Evolutionary conservation across 257 asterid genomes (phyloP), one percentile per base, ranked within the genome.

Genomic region (Penstemon barbatus): DNA sequence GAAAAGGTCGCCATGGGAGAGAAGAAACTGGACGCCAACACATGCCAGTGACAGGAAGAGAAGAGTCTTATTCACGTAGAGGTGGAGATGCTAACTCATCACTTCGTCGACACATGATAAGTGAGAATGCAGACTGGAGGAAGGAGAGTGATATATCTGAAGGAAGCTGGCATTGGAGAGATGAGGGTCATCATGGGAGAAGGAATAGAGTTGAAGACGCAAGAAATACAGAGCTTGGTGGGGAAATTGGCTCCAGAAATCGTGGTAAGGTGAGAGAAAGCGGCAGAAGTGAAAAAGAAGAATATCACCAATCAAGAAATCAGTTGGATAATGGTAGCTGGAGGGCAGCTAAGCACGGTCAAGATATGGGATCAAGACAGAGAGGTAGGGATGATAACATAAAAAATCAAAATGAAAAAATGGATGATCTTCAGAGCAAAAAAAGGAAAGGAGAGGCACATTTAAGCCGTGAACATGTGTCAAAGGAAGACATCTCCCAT

Each of bases 381-480:
- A 85, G 92, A 81, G 94, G 82, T 52, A 79, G 89, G 80, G 92
- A 77, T 64, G 93, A 84, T 72, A 73, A 65, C 73, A 46, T 74
- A 38, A 90, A 81, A 81, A 70, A 71, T 52, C 86, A 85, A 70
- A 72, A 71, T 63, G 95, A 81, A 44, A 81, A 78, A 40, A 70
- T 74, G 37, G 96, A 83, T 75, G 90, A 81, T 76, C 74, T 73
- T 73, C 86, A 77, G 66, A 75, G 63, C 81, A 88, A 83, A 78
- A 84, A 89, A 81, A 89, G 96, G 83, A 87, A 83, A 81, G 99
- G 88, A 59, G 95, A 78, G 76, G 44, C 75, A 5, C 76, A 76
- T 61, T 15, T 70, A 55, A 73, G 81, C 75, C 81, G 93, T 75
- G 95, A 80, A 42, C 77, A 75, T 75, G 66, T 71, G 60, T 92